phyloP scores from a whole-genome alignment of 139 green algal species.

The Micractinium conductrix region DNA sequence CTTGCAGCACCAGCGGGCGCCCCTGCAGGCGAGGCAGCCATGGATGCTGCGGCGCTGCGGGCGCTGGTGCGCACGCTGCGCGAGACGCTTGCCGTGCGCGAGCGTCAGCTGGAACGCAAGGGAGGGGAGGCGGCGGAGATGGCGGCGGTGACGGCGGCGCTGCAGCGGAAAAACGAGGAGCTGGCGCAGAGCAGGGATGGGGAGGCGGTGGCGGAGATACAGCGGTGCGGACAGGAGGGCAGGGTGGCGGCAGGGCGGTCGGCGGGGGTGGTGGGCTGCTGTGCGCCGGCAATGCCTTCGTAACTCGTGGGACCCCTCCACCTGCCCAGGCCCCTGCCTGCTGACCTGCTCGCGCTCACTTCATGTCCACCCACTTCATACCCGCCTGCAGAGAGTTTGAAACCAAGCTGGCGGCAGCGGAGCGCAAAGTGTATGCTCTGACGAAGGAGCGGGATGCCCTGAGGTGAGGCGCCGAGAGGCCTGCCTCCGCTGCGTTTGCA shows the following conservation, averaged over 20 bases:
- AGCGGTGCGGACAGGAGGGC: conserved; percentile 46
- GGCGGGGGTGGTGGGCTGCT: too few relatives aligned
- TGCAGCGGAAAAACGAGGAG: conserved; percentile 78
- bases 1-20: not conserved
- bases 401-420: conserved; percentile 48
- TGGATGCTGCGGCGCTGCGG: not conserved
- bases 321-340: not conserved
- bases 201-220: conserved; percentile 56
- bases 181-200: conserved; percentile 61
- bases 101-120: conserved; percentile 70
- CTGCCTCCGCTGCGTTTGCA: not conserved
- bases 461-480: conserved; percentile 22
- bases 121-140: conserved; percentile 48
- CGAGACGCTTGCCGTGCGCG: conserved; percentile 49
- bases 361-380: not conserved
- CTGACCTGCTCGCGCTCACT: not conserved
- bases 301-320: not conserved
- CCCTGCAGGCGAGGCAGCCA: not conserved
- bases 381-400: conserved; percentile 65
- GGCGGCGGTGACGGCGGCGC: conserved; percentile 37
- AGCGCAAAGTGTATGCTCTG: conserved; percentile 85
- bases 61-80: conserved; percentile 47
- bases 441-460: conserved; percentile 94
- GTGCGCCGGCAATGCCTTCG: too few relatives aligned
- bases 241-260: not conserved